Percentiles rank a stretch among this genome's conserved stretches.
Conservation (phyloP, 169 alveolate genomes). For the Cryptosporidium tyzzeri region DNA sequence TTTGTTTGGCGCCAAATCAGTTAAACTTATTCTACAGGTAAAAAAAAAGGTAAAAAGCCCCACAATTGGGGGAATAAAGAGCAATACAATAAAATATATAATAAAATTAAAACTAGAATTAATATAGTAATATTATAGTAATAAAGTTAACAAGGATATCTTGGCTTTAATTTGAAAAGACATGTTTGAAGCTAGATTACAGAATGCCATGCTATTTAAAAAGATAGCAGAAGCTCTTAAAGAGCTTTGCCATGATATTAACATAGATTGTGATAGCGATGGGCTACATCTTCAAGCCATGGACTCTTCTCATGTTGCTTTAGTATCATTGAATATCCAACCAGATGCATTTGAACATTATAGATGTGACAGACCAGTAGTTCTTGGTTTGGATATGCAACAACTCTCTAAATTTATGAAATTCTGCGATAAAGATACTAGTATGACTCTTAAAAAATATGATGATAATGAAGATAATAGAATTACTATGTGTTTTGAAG, state of each 20-base stretch:
- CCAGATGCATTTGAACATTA: slow-evolving; percentile 91
- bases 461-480: slow-evolving; percentile 80
- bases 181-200: slow-evolving; percentile 92
- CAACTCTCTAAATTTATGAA: slow-evolving; percentile 71
- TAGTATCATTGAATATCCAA: slow-evolving; percentile 86
- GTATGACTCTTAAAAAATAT: slow-evolving; percentile 64
- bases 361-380: slow-evolving; percentile 87
- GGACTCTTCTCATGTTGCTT: slow-evolving; percentile 91
- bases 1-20: background rate
- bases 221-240: slow-evolving; percentile 91
- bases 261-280: slow-evolving; percentile 88
- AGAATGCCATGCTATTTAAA: slow-evolving; percentile 91
- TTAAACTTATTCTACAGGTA: background rate
- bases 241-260: slow-evolving; percentile 90
- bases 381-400: slow-evolving; percentile 71
- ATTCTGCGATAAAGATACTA: slow-evolving; percentile 69
- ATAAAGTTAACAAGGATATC: background rate
- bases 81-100: background rate
- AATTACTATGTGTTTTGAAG: slow-evolving; percentile 84
- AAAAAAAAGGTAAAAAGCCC: background rate
- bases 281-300: slow-evolving; percentile 92
- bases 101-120: slow-evolving; percentile 2
- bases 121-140: background rate
- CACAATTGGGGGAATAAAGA: background rate
- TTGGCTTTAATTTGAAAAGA: slow-evolving; percentile 48